Evolutionary conservation across 1,139 yeast species (phyloP).

Genomic region (Candida mesenterica): DNA sequence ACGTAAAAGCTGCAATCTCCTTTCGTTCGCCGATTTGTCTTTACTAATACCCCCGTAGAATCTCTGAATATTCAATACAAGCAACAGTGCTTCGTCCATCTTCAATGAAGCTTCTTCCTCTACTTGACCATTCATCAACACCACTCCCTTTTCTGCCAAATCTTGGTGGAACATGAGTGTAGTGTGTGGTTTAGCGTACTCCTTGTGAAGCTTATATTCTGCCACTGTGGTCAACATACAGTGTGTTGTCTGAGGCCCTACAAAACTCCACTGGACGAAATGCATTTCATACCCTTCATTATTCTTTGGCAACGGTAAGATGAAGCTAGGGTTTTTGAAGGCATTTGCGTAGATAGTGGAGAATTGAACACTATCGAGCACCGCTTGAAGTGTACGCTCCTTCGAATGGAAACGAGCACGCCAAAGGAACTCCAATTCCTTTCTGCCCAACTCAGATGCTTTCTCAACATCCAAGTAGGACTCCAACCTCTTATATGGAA

Average conservation of each 20-base stretch:
- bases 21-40: slow-evolving; percentile 35
- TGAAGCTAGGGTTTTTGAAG: slow-evolving; percentile 69
- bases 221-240: slow-evolving; percentile 90
- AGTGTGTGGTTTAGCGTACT: slow-evolving; percentile 93
- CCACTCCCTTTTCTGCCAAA: slow-evolving; percentile 59
- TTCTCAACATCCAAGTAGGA: slow-evolving; percentile 73
- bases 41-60: slow-evolving; percentile 70
- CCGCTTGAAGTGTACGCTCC: slow-evolving; percentile 64
- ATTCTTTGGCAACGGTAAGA: slow-evolving; percentile 65
- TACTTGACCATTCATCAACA: slow-evolving; percentile 84
- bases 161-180: slow-evolving; percentile 87
- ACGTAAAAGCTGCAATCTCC: slow-evolving; percentile 55
- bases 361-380: slow-evolving; percentile 55
- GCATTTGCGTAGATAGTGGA: slow-evolving; percentile 65
- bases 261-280: slow-evolving; percentile 91
- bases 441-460: slow-evolving; percentile 49
- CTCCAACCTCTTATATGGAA: slow-evolving; percentile 68
- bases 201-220: slow-evolving; percentile 87
- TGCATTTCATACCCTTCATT: slow-evolving; percentile 74
- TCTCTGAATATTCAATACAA: slow-evolving; percentile 79
- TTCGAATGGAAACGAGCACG: slow-evolving; percentile 73
- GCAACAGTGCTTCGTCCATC: slow-evolving; percentile 72
- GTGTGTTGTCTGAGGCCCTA: slow-evolving; percentile 81
- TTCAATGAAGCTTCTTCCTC: slow-evolving; percentile 68
- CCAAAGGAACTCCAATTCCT: slow-evolving; percentile 85